Evolutionary conservation across 139 green algal species (phyloP), one percentile per base, ranked within the genome.

Genomic region (Mesostigma viride): DNA sequence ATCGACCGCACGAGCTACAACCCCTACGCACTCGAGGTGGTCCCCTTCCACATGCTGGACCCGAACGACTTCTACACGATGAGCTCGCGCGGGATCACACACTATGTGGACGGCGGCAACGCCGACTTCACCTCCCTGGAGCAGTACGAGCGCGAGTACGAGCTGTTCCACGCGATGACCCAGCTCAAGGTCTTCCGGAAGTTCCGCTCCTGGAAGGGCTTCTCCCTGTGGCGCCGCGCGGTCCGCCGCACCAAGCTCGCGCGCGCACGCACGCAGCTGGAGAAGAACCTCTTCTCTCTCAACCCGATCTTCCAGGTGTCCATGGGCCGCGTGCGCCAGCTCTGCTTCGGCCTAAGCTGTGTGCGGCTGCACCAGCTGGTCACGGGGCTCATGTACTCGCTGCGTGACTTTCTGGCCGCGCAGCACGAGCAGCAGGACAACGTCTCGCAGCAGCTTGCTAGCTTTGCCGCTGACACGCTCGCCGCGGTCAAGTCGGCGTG

Each of bases 61-160:
- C 72, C 79, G 65, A 26, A 66, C 17, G 78, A 91, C 65, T 89
- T 90, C 65, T 94, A 88, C 81, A 91, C 86, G 8, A 81, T 94
- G 67, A 86, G 72, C 27, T 77, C 84, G 31, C 62, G 77, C 0
- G 87, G 87, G 58, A 82, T 94, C 35, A 90, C 86, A 31, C 82
- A 83, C 72, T 88, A 86, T 47, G 30, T 84, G 11, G 53, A 17
- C 53, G 80, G 35, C 56, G 31, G 47, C 76, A 78, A 75, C 20
- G 75, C 78, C 2, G 86, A 90, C 46, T 94, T 91, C 79, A 82
- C 82, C n/a, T 76, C 79, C 0, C 74, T 94, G 31, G 81, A 86
- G 24, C 80, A 87, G 31, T 94, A 83, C 82, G 82, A 90, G 78
- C 77, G 81, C 14, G 84, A 94, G 72, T 74, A 89, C 66, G 68